Base-by-base conservation (phyloP, 257 asterid genomes). In the Solanum gracilifrons region DNA sequence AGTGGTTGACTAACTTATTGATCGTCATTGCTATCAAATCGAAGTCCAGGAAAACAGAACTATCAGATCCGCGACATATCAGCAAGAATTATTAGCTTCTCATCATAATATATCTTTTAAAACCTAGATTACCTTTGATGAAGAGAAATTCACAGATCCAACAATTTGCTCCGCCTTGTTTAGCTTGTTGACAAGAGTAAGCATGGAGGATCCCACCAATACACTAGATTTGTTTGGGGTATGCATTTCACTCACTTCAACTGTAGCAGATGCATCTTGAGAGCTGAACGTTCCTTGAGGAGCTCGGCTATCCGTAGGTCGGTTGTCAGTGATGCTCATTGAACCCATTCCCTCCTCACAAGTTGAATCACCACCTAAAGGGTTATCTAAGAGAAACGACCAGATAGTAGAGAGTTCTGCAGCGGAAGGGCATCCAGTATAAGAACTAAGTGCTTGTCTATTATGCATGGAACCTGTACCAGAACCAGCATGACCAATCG, bases 381-480 rank as follows among this genome's bases (percentile, higher is more conserved):
- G 87, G 21, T 27, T 32, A 82, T 87, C 85, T 69, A 87, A 71
- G 29, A 87, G 87, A 83, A 86, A 86, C 16, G 84, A 72, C 98
- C 97, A 95, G 75, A 93, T 88, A 32, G 86, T 92, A n/a, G 96
- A 93, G 84, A 95, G 91, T 87, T 95, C 96, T 21, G 89, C 90
- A 20, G 98, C 94, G 7, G 95, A 89, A 33, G 98, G 98, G 72
- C 95, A 93, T 10, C 97, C 98, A 6, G 94, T 90, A 85, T 93
- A 94, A 64, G 91, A 91, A 77, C 92, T 87, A 83, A 95, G 91
- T 10, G 92, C 85, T 89, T 88, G 91, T 76, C 92, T 83, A 64
- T 90, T 90, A 82, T 90, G 93, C 46, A 90, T 87, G 13, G 39
- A 18, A 39, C 85, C 55, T 5, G 90, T 80, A 85, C 87, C 29